Percentiles rank a stretch among this genome's conserved stretches.
Conservation (phyloP, 1,139 yeast species). For the Scheffersomyces titani region DNA sequence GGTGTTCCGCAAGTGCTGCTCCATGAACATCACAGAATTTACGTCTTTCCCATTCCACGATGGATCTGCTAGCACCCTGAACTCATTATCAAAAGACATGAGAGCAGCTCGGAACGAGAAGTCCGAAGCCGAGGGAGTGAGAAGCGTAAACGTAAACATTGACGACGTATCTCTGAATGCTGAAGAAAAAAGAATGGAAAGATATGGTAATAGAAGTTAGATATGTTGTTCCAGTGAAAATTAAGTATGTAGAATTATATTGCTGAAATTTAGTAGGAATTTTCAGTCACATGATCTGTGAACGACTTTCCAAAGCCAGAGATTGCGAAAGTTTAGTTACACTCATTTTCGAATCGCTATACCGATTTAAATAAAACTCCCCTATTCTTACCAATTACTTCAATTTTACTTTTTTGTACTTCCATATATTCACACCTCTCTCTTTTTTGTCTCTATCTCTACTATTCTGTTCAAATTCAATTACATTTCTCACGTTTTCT, state of each 20-base stretch:
- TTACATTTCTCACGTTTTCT: not conserved
- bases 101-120: conserved; percentile 43
- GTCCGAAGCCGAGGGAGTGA: conserved; percentile 33
- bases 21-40: conserved; percentile 44
- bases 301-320: not conserved
- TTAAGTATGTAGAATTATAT: not conserved
- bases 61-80: conserved; percentile 67
- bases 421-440: no score
- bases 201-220: not conserved
- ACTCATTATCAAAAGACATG: conserved; percentile 45
- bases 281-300: not conserved
- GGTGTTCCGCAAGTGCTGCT: conserved; percentile 47
- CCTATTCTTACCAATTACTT: not conserved
- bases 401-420: no score
- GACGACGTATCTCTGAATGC: not conserved
- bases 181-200: not conserved
- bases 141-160: conserved; percentile 45
- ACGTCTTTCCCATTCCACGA: conserved; percentile 62
- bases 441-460: no score
- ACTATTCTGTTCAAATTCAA: no score
- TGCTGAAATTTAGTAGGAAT: not conserved
- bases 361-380: not conserved
- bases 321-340: no score
- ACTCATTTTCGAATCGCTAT: no score
- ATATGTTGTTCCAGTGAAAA: not conserved